A percentile compares a stretch with the other conserved stretches of the same genome.
Conservation (phyloP, 768 basidiomycete genomes). For the Leccinum boreale region DNA sequence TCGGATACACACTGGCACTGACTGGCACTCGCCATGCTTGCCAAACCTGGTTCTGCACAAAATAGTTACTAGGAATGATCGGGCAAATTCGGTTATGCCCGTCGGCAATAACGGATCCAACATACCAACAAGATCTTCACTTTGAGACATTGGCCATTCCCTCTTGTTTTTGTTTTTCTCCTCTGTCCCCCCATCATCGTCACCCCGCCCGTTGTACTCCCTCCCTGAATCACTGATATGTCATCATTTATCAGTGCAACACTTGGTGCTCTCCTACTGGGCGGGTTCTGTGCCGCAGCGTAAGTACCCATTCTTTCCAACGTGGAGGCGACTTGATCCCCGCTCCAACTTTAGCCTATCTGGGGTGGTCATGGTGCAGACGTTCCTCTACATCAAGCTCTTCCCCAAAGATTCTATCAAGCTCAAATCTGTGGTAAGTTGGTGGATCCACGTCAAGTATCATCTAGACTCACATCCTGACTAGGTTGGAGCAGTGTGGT, state of each 20-base stretch:
- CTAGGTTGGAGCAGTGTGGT: conserved; percentile 30
- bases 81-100: neutral
- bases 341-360: conserved; percentile 21
- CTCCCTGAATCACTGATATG: conserved; percentile 4
- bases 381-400: conserved; percentile 28
- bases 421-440: conserved; percentile 25
- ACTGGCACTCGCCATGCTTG: no score
- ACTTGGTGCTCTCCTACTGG: conserved; percentile 28
- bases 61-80: neutral
- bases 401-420: conserved; percentile 23
- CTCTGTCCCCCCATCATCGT: neutral
- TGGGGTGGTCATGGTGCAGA: conserved; percentile 26
- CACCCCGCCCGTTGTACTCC: neutral
- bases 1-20: no score
- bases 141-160: neutral
- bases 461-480: neutral
- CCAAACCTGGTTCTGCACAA: neutral
- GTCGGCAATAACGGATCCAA: neutral
- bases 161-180: neutral
- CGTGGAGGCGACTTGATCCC: neutral
- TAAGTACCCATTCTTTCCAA: conserved; percentile 4
- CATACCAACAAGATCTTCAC: neutral
- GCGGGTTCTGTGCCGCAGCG: conserved; percentile 29
- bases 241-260: conserved; percentile 15
- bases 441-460: neutral